A percentile compares a stretch with the other conserved stretches of the same genome.
These are phyloP conservation scores for Amanita rimosa DNA, from an alignment of 768 basidiomycete genomes.

Conservation along the genomic window DNA sequence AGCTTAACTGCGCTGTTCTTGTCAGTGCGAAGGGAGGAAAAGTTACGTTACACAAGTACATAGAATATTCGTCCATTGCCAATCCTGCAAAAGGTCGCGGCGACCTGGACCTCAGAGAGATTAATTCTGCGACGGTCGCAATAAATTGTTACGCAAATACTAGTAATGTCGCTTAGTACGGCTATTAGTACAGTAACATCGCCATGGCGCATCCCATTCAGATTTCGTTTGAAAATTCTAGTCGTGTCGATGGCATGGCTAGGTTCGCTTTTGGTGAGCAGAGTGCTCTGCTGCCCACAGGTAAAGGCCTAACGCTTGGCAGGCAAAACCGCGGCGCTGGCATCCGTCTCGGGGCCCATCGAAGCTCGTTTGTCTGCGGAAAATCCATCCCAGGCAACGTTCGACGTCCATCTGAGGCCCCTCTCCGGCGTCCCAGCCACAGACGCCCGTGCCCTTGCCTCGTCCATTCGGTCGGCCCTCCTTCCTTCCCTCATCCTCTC, in stretches of 20 bases:
- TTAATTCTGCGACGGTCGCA: too few relatives aligned
- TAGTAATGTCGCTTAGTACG: too few relatives aligned
- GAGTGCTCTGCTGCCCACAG: not conserved
- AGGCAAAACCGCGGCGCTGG: conserved; percentile 37
- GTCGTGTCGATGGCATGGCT: conserved; percentile 71
- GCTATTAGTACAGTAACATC: too few relatives aligned
- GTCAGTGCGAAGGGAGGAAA: not conserved
- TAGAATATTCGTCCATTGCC: too few relatives aligned
- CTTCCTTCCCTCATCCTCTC: conserved; percentile 54
- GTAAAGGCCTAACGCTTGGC: not conserved
- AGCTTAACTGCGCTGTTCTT: not conserved
- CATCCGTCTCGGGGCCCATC: conserved; percentile 74
- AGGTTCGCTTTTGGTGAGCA: conserved; percentile 50
- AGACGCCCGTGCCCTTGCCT: conserved; percentile 47
- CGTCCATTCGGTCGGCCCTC: conserved; percentile 44
- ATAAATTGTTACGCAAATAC: too few relatives aligned
- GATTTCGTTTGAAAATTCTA: conserved; percentile 47
- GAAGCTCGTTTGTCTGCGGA: conserved; percentile 62
- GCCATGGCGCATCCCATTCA: conserved; percentile 13
- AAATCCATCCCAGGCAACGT: conserved; percentile 57
- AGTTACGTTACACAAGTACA: not conserved
- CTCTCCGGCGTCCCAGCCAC: conserved; percentile 60
- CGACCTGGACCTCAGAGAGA: too few relatives aligned
- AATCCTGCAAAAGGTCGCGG: too few relatives aligned
- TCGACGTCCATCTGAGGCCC: conserved; percentile 68